Percentiles rank a stretch among this genome's conserved stretches.
Conservation (phyloP, 208 protist genomes). For the Leptomonas pyrrhocoris region DNA sequence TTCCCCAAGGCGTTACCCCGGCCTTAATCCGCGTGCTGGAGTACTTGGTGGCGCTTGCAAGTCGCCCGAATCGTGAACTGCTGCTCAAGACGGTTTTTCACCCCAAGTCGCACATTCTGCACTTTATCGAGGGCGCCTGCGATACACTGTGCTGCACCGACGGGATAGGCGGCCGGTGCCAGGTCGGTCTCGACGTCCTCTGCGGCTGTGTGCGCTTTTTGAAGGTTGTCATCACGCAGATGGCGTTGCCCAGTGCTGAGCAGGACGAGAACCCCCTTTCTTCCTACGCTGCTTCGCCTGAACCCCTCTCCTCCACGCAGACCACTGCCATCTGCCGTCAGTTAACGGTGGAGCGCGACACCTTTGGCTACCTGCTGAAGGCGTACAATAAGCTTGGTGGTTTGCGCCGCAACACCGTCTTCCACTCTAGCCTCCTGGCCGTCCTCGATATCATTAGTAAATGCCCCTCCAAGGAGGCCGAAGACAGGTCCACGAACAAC, state of each 20-base stretch:
- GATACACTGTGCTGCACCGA: conserved; percentile 27
- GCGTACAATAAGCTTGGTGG: conserved; percentile 68
- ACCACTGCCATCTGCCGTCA: conserved; percentile 53
- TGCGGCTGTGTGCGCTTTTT: conserved; percentile 63
- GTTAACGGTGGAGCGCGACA: conserved; percentile 71
- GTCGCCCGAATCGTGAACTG: conserved; percentile 53
- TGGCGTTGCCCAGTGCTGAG: conserved; percentile 14
- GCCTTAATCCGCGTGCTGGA: conserved; percentile 63
- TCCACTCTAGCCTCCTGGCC: conserved; percentile 63
- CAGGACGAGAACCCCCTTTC: conserved; percentile 39
- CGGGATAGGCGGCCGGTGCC: conserved; percentile 20
- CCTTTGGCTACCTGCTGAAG: conserved; percentile 51
- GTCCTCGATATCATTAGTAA: conserved; percentile 56
- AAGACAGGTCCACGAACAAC: conserved; percentile 36
- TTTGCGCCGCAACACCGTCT: conserved; percentile 51
- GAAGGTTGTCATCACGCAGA: conserved; percentile 44
- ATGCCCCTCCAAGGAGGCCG: conserved; percentile 17
- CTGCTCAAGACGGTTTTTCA: conserved; percentile 62
- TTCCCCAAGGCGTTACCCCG: conserved; percentile 59
- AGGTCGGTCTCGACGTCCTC: conserved; percentile 62
- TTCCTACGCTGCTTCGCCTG: conserved; percentile 29
- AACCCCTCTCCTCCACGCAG: conserved; percentile 40
- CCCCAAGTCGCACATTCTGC: conserved; percentile 62
- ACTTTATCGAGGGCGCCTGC: conserved; percentile 63
- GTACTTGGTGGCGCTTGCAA: conserved; percentile 54